These are phyloP conservation scores for Comarum palustre DNA, from an alignment of 306 rosid species.

Conservation along the genomic window DNA sequence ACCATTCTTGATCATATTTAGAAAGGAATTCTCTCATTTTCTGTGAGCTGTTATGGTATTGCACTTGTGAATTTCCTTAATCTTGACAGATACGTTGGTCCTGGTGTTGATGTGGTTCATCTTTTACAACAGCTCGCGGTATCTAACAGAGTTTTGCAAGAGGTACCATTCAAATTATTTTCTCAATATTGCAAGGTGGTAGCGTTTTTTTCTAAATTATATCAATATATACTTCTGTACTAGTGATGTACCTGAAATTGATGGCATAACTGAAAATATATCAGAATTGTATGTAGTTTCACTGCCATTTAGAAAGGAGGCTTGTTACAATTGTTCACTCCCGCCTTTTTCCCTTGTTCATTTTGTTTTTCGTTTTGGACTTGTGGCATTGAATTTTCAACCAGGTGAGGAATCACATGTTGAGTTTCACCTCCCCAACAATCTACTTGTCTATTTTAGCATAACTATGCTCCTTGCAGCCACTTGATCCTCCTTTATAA, in stretches of 20 bases:
- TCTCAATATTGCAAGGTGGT: background rate
- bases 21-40: too few species aligned
- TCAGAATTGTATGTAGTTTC: background rate
- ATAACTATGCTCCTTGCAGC: background rate
- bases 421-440: background rate
- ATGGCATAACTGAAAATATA: background rate
- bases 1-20: too few species aligned
- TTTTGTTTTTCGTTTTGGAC: background rate
- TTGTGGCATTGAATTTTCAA: background rate
- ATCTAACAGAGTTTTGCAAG: conserved; percentile 44
- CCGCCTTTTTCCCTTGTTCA: background rate
- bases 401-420: background rate
- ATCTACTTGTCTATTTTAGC: background rate
- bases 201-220: background rate
- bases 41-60: conserved; percentile 10
- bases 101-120: conserved; percentile 74
- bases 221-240: background rate
- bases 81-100: conserved; percentile 56
- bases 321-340: background rate
- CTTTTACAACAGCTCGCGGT: conserved; percentile 48
- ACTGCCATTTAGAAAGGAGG: background rate
- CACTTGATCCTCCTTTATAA: background rate
- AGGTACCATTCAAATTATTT: conserved; percentile 39
- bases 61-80: conserved; percentile 43
- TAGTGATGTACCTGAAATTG: background rate